phyloP scores from a whole-genome alignment of 192 early-diverging fungal species.

The Coemansia sp. region DNA sequence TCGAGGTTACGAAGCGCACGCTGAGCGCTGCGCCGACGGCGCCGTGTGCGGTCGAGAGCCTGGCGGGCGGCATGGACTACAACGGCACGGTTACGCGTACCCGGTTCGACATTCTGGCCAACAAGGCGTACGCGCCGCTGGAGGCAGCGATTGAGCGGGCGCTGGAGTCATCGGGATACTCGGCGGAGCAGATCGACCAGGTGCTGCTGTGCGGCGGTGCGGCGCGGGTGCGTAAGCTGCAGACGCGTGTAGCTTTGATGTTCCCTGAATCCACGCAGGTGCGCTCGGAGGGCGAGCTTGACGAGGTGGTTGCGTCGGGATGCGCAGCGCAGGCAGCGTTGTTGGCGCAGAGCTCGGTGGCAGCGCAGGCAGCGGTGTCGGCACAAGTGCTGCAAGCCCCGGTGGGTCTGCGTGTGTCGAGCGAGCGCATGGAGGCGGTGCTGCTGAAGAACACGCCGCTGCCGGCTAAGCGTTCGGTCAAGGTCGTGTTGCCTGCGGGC shows the following conservation, averaged over 20 bases:
- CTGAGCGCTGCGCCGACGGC: conserved; percentile 76
- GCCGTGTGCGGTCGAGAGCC: conserved; percentile 89
- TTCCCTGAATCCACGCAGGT: conserved; percentile 72
- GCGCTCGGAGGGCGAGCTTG: conserved; percentile 75
- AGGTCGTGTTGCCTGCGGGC: conserved; percentile 65
- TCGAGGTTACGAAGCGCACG: conserved; percentile 90
- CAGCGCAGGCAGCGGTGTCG: conserved; percentile 6
- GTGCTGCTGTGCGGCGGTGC: conserved; percentile 90
- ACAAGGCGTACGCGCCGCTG: conserved; percentile 71
- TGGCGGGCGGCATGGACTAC: conserved; percentile 90
- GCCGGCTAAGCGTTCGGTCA: conserved; percentile 75
- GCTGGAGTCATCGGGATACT: conserved; percentile 67
- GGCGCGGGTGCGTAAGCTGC: conserved; percentile 83
- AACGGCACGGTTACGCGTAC: conserved; percentile 79
- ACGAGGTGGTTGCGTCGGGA: conserved; percentile 89
- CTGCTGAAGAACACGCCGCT: conserved; percentile 83
- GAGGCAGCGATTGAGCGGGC: conserved; percentile 65
- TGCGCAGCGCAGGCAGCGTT: conserved; percentile 88
- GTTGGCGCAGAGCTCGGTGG: conserved; percentile 53
- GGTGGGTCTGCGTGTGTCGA: conserved; percentile 73
- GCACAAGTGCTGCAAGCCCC: conserved; percentile 57
- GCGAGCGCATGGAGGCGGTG: conserved; percentile 73
- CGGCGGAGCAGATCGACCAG: conserved; percentile 77
- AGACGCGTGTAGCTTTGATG: conserved; percentile 67
- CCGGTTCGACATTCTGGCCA: conserved; percentile 87